Conservation (phyloP, 202 grass and related monocot species). For the Miscanthus sacchariflorus region DNA sequence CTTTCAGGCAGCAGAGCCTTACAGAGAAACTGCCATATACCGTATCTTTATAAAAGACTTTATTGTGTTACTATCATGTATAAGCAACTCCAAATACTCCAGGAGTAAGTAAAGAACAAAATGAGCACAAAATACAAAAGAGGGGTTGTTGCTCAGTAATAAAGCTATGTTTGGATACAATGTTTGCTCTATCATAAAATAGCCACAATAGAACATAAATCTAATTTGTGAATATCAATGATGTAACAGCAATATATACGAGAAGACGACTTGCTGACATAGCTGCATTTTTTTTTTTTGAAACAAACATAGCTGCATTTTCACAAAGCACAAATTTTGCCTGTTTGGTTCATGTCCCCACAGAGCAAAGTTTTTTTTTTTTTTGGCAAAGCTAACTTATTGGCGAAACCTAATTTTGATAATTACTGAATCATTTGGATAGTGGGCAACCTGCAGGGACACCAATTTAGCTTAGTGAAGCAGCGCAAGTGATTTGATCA, state of each 20-base stretch:
- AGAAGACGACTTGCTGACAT: not conserved
- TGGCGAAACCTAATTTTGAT: not conserved
- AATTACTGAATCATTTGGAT: not conserved
- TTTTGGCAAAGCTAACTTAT: not conserved
- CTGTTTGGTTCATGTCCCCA: not conserved
- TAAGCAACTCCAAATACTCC: not conserved
- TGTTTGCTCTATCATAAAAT: not conserved
- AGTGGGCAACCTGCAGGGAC: no score
- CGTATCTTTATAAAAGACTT: not conserved
- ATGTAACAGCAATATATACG: not conserved
- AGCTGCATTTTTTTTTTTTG: not conserved
- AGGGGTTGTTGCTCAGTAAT: not conserved
- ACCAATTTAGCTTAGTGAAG: not conserved
- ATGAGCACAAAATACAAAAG: not conserved
- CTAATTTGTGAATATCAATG: constrained; percentile 20
- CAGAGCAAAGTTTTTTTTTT: not conserved
- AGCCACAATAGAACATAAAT: constrained; percentile 25
- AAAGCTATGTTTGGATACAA: constrained; percentile 7
- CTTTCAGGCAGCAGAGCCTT: constrained; percentile 9
- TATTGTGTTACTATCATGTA: not conserved
- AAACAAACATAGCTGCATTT: not conserved
- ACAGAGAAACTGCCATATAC: not conserved
- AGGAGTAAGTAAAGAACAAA: constrained; percentile 1
- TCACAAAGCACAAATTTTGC: not conserved
- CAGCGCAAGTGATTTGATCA: not conserved